phyloP scores from a whole-genome alignment of 768 basidiomycete species.

The Tubosaeta sp. region DNA sequence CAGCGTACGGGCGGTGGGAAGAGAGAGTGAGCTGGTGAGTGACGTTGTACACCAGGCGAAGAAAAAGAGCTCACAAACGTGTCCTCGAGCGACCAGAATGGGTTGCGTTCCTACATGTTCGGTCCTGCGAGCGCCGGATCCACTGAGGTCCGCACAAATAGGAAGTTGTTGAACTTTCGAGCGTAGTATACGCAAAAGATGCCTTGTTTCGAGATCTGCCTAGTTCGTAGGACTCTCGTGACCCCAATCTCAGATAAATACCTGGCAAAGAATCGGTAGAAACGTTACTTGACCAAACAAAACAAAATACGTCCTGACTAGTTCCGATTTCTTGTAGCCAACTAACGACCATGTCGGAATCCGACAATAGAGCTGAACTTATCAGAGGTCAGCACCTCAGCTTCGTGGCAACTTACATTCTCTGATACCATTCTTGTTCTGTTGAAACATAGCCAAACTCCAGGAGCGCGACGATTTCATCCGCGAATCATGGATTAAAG shows the following conservation, averaged over 20 bases:
- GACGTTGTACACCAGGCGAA: not conserved
- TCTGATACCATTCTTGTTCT: not conserved
- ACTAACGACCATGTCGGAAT: slow-evolving; percentile 28
- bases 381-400: slow-evolving; percentile 26
- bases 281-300: slow-evolving; percentile 4
- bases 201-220: too few species aligned
- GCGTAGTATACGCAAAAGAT: too few species aligned
- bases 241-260: too few species aligned
- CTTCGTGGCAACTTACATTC: not conserved
- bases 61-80: not conserved
- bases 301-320: slow-evolving; percentile 4
- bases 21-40: not conserved
- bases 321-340: slow-evolving; percentile 1
- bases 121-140: not conserved
- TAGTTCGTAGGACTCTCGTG: too few species aligned
- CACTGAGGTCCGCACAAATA: too few species aligned
- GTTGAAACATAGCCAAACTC: slow-evolving; percentile 46
- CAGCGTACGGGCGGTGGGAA: not conserved
- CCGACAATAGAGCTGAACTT: slow-evolving; percentile 32
- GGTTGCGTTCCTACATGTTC: not conserved
- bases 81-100: not conserved
- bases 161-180: too few species aligned
- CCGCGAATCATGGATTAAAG: slow-evolving; percentile 90
- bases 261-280: too few species aligned
- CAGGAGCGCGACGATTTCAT: slow-evolving; percentile 70